phyloP scores from a whole-genome alignment of 2,329 filamentous ascomycete species.

The Sclerotinia minor region DNA sequence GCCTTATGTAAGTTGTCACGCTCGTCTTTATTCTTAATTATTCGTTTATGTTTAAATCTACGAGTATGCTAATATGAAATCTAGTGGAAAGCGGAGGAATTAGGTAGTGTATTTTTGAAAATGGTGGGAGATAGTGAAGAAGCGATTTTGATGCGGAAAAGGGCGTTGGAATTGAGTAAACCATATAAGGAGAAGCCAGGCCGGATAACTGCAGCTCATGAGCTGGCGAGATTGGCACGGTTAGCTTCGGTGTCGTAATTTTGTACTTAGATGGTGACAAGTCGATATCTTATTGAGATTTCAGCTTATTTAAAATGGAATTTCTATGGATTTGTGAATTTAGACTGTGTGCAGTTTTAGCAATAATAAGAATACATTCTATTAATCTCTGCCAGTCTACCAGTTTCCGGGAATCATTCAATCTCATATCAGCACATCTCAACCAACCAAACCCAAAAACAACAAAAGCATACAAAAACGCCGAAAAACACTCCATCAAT shows the following conservation, averaged over 20 bases:
- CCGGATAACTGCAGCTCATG: conserved; percentile 1
- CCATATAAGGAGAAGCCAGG: background rate
- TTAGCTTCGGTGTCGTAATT: background rate
- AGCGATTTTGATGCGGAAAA: background rate
- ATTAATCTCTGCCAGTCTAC: too few relatives aligned
- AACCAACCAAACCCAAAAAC: too few relatives aligned
- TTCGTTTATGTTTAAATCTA: background rate
- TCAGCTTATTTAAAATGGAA: too few relatives aligned
- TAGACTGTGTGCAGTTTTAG: too few relatives aligned
- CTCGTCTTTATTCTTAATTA: background rate
- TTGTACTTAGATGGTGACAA: too few relatives aligned
- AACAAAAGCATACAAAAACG: too few relatives aligned
- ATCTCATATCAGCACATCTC: too few relatives aligned
- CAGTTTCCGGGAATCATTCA: too few relatives aligned
- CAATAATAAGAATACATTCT: too few relatives aligned
- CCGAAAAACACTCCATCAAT: too few relatives aligned
- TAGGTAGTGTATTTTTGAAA: background rate
- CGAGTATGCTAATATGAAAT: background rate
- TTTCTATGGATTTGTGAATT: too few relatives aligned
- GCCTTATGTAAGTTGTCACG: background rate
- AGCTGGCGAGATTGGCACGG: background rate
- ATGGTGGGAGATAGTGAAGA: background rate
- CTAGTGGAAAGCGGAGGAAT: conserved; percentile 1
- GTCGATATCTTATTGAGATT: too few relatives aligned
- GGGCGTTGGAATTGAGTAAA: background rate